These are phyloP conservation scores for Strigomonas culicis DNA, from an alignment of 208 protist species.

Conservation along the genomic window DNA sequence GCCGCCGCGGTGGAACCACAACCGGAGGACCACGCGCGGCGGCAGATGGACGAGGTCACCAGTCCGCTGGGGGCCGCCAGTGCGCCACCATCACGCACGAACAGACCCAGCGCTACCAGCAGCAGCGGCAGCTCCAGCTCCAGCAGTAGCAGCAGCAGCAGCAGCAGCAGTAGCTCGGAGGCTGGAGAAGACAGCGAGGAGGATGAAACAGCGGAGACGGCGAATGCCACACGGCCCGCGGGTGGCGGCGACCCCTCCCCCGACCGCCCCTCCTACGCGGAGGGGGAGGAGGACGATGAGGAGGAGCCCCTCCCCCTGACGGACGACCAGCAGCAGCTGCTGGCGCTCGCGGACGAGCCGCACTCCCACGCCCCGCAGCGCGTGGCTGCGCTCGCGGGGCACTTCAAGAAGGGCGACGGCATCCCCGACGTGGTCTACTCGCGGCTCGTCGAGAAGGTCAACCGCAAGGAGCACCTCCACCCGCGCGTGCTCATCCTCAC, in stretches of 20 bases:
- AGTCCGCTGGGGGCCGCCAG: not conserved
- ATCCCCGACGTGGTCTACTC: conserved; percentile 48
- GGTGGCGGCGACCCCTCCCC: not conserved
- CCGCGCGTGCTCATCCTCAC: conserved; percentile 51
- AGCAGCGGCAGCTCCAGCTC: not conserved
- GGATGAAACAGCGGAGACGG: not conserved
- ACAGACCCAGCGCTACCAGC: not conserved
- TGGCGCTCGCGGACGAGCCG: not conserved
- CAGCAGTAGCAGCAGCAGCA: conserved; percentile 1
- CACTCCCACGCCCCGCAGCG: conserved; percentile 48
- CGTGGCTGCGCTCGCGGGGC: conserved; percentile 23
- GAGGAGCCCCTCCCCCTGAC: conserved; percentile 7
- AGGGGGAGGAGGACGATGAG: conserved; percentile 11
- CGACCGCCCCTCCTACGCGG: not conserved
- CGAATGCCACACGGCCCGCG: too few relatives aligned
- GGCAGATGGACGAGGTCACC: not conserved
- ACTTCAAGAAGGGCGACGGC: conserved; percentile 39
- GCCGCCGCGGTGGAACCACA: not conserved
- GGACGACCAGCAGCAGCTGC: not conserved
- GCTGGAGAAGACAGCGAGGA: not conserved
- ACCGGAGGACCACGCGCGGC: not conserved
- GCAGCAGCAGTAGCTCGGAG: not conserved
- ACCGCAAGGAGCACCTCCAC: conserved; percentile 42
- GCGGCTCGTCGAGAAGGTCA: conserved; percentile 48
- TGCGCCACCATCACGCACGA: not conserved